Percentiles rank a stretch among this genome's conserved stretches.
Evolutionary conservation across 2,329 filamentous ascomycete species (phyloP).

Genomic region (Fusarium armeniacum): DNA sequence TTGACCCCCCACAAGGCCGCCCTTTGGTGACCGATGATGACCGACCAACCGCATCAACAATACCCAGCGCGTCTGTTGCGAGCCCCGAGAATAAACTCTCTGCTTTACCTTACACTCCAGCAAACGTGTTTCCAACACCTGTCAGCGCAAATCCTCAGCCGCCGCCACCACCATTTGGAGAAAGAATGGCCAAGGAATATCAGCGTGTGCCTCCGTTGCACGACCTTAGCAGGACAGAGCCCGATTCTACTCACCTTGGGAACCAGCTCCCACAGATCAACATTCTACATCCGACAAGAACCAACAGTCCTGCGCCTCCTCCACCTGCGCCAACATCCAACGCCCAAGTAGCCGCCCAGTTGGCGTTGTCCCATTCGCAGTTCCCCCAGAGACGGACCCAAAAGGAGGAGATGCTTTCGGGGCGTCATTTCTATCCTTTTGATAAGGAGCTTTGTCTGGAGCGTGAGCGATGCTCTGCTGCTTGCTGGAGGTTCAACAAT

Average conservation of each 20-base stretch:
- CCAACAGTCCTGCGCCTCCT: slow-evolving; percentile 62
- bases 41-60: slow-evolving; percentile 69
- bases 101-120: slow-evolving; percentile 67
- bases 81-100: slow-evolving; percentile 75
- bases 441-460: slow-evolving; percentile 84
- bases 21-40: slow-evolving; percentile 70
- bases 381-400: slow-evolving; percentile 71
- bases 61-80: slow-evolving; percentile 69
- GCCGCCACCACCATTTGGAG: slow-evolving; percentile 60
- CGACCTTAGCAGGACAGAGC: slow-evolving; percentile 69
- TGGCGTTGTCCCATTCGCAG: slow-evolving; percentile 69
- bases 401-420: slow-evolving; percentile 90
- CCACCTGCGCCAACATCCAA: slow-evolving; percentile 58
- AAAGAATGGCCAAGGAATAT: slow-evolving; percentile 70
- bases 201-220: slow-evolving; percentile 72
- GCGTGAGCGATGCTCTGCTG: slow-evolving; percentile 84
- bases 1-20: slow-evolving; percentile 73
- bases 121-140: slow-evolving; percentile 72
- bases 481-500: slow-evolving; percentile 89
- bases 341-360: slow-evolving; percentile 70
- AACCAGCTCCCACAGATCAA: slow-evolving; percentile 70
- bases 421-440: slow-evolving; percentile 83
- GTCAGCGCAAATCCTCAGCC: slow-evolving; percentile 68
- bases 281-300: slow-evolving; percentile 65
- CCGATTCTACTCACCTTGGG: slow-evolving; percentile 67